A percentile compares a stretch with the other conserved stretches of the same genome.
These are phyloP conservation scores for Coniella vitis DNA, from an alignment of 2,329 filamentous ascomycete species.

Conservation along the genomic window DNA sequence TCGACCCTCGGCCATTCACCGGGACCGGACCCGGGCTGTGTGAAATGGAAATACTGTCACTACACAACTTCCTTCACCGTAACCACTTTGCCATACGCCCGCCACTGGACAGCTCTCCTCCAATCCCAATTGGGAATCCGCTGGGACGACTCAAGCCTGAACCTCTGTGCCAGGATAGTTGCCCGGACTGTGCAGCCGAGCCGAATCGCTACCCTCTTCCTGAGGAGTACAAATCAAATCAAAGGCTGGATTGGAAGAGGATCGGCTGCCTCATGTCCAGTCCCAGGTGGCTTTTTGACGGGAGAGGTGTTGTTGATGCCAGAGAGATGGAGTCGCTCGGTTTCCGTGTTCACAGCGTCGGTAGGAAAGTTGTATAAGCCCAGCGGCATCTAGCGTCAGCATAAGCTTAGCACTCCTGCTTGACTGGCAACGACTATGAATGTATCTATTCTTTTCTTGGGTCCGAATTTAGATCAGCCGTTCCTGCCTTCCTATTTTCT, in stretches of 20 bases:
- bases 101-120: not conserved
- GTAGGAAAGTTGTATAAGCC: conserved; percentile 23
- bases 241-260: conserved; percentile 44
- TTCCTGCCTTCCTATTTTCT: no score
- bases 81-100: conserved; percentile 9
- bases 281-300: conserved; percentile 51
- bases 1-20: conserved; percentile 42
- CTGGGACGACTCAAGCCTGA: conserved; percentile 37
- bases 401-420: no score
- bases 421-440: no score
- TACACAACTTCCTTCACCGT: conserved; percentile 39
- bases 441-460: no score
- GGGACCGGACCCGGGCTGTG: conserved; percentile 26
- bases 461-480: no score
- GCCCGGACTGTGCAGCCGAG: conserved; percentile 43
- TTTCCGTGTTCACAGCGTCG: conserved; percentile 46
- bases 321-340: conserved; percentile 42
- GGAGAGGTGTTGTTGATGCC: conserved; percentile 46
- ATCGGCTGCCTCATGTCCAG: conserved; percentile 43
- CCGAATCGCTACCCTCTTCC: conserved; percentile 36
- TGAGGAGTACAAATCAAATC: conserved; percentile 39
- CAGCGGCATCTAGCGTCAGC: conserved; percentile 19
- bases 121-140: conserved; percentile 29
- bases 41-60: conserved; percentile 39
- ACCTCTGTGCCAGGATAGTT: conserved; percentile 38